Evolutionary conservation across 495 filamentous ascomycete species (phyloP).

Genomic region (Trichoderma orchidacearum): DNA sequence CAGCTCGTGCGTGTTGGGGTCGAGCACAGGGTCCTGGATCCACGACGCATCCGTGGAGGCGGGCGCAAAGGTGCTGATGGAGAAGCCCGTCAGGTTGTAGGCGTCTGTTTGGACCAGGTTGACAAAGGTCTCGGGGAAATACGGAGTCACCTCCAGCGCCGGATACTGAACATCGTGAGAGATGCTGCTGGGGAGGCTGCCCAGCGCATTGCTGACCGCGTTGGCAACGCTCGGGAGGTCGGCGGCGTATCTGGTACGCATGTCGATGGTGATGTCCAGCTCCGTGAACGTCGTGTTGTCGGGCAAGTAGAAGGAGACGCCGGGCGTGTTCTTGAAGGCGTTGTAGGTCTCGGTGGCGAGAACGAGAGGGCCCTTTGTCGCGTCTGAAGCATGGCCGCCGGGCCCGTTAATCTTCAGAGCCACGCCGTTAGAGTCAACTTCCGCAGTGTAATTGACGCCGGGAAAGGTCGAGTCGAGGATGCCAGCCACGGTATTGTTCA

Average conservation of each 20-base stretch:
- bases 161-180: constrained; percentile 10
- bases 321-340: constrained; percentile 4
- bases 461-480: constrained; percentile 8
- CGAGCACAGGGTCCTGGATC: constrained; percentile 25
- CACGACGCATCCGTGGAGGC: constrained; percentile 12
- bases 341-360: constrained; percentile 12
- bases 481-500: constrained; percentile 6
- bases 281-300: constrained; percentile 9
- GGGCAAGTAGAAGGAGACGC: constrained; percentile 10
- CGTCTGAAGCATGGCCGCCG: constrained; percentile 13
- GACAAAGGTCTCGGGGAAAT: constrained; percentile 8
- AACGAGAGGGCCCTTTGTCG: constrained; percentile 9
- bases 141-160: constrained; percentile 8
- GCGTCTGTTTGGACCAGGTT: constrained; percentile 19
- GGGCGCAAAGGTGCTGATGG: constrained; percentile 14
- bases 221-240: constrained; percentile 8
- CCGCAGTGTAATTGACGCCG: constrained; percentile 6
- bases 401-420: constrained; percentile 9
- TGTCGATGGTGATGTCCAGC: constrained; percentile 11
- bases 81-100: constrained; percentile 30
- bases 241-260: constrained; percentile 10
- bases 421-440: constrained; percentile 3
- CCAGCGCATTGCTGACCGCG: constrained; percentile 5
- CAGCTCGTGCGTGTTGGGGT: constrained; percentile 6
- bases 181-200: constrained; percentile 1